Base-by-base conservation (phyloP, 148 eudicot genomes). In the Arbutus unedo region DNA sequence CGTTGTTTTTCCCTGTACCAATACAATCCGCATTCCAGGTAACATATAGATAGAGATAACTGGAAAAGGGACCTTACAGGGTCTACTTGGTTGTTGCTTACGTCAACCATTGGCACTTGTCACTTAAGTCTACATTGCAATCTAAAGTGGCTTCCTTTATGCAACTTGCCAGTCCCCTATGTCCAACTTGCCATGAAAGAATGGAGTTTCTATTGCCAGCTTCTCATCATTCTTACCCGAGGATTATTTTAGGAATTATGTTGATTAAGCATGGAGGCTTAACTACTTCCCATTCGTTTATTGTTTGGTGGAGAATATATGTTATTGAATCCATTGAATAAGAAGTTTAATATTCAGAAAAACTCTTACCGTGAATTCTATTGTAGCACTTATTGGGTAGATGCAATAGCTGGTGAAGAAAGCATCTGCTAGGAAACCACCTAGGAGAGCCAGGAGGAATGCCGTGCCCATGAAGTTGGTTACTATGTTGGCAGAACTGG, bases 391-490 rank as follows among this genome's bases (percentile, higher is more conserved):
- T 84, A 92, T 88, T 5, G 85, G 76, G 84, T 89, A 95, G 75
- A 95, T 91, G 57, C 70, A 81, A 71, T 86, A 92, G 9, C 96
- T 90, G 72, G 94, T 90, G 91, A 93, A 87, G 89, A 85, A 92
- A 78, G 98, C 93, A 67, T 93, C 97, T 15, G 95, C 91, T 80
- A 92, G 88, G 86, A 95, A 92, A 84, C 98, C 97, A 19, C 98
- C 98, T 47, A 93, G 91, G 48, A 95, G 89, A 70, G 97, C 97
- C 56, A 95, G 94, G n/a, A 93, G 85, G 84, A 95, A 95, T 16
- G 98, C 90, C 0, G 98, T 95, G 81, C 97, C 98, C 98, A 93
- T 95, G 89, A 95, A 95, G 59, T 90, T 89, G 38, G 97, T 95
- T n/a, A 95, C 97, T 6, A 84, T 88, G 79, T 89, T 93, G 81